phyloP scores from a whole-genome alignment of 2,329 filamentous ascomycete species.

The Hypoxylon sp. region DNA sequence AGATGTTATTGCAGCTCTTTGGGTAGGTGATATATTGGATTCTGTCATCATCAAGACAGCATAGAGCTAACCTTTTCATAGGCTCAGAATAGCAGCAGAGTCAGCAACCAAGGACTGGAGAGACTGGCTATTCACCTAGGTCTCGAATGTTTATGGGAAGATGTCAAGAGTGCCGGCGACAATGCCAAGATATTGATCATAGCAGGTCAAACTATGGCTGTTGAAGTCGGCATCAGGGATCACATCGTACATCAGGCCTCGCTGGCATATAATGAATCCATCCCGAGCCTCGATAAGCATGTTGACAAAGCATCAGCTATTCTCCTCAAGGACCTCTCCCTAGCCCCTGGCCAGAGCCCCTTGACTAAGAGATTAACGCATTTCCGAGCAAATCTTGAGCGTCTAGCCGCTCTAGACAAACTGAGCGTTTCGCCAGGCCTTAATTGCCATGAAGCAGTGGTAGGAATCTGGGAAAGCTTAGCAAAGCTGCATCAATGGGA shows the following conservation, averaged over 20 bases:
- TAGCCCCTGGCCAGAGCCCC: conserved; percentile 66
- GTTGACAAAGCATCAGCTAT: conserved; percentile 70
- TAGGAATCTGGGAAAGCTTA: conserved; percentile 76
- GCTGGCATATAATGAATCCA: conserved; percentile 69
- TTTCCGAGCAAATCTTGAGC: conserved; percentile 77
- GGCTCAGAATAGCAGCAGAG: conserved; percentile 62
- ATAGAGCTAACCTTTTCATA: conserved; percentile 36
- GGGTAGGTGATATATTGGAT: conserved; percentile 51
- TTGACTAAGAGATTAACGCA: conserved; percentile 74
- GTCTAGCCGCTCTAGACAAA: conserved; percentile 73
- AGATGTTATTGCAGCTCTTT: conserved; percentile 58
- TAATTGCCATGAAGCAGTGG: conserved; percentile 80
- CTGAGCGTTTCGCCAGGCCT: conserved; percentile 73
- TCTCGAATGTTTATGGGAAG: conserved; percentile 70
- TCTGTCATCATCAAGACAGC: conserved; percentile 46
- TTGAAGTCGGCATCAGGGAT: conserved; percentile 69
- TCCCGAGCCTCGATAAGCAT: conserved; percentile 66
- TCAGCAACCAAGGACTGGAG: conserved; percentile 79
- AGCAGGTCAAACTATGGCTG: conserved; percentile 66
- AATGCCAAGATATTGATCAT: conserved; percentile 67
- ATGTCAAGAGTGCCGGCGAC: conserved; percentile 55
- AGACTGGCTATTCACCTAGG: conserved; percentile 73
- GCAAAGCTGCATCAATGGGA: conserved; percentile 77
- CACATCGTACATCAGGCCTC: conserved; percentile 70
- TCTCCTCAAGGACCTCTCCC: conserved; percentile 69